Conservation (phyloP, 495 filamentous ascomycete species). For the Annulohypoxylon moriforme region DNA sequence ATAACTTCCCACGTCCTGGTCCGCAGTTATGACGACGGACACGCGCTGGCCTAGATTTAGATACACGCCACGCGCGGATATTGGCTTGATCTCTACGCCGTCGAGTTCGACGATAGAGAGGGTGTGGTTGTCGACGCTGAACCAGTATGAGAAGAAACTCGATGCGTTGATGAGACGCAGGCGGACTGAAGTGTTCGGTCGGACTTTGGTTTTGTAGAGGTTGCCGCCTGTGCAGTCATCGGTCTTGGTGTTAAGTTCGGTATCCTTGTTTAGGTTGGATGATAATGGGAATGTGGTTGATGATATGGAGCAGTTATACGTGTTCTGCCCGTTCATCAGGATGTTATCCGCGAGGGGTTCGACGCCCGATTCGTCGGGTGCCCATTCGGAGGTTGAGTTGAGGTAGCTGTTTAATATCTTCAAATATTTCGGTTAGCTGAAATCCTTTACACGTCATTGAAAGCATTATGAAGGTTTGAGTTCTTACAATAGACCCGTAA, state of each 20-base stretch:
- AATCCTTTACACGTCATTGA: background rate
- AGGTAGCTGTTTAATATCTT: conserved; percentile 46
- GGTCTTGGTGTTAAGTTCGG: background rate
- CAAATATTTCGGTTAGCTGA: background rate
- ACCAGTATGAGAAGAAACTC: conserved; percentile 45
- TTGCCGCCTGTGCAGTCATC: conserved; percentile 38
- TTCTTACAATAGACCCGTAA: conserved; percentile 42
- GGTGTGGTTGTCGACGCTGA: conserved; percentile 50
- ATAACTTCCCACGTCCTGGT: conserved; percentile 44
- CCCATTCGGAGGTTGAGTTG: conserved; percentile 48
- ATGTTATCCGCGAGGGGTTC: conserved; percentile 50
- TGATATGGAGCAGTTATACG: conserved; percentile 47
- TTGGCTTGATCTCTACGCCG: conserved; percentile 45
- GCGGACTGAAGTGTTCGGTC: conserved; percentile 19
- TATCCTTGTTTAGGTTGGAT: background rate
- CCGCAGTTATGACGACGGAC: conserved; percentile 44
- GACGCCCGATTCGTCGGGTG: conserved; percentile 44
- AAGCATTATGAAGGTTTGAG: background rate
- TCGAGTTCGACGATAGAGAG: conserved; percentile 48
- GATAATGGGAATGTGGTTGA: conserved; percentile 42
- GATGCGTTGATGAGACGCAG: conserved; percentile 48
- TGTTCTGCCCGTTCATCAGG: conserved; percentile 54
- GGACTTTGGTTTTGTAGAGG: conserved; percentile 38
- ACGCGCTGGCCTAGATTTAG: conserved; percentile 48
- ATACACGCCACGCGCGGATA: conserved; percentile 44